A percentile compares a stretch with the other conserved stretches of the same genome.
phyloP scores from a whole-genome alignment of 768 basidiomycete genomes.

The Tylopilus sp. region DNA sequence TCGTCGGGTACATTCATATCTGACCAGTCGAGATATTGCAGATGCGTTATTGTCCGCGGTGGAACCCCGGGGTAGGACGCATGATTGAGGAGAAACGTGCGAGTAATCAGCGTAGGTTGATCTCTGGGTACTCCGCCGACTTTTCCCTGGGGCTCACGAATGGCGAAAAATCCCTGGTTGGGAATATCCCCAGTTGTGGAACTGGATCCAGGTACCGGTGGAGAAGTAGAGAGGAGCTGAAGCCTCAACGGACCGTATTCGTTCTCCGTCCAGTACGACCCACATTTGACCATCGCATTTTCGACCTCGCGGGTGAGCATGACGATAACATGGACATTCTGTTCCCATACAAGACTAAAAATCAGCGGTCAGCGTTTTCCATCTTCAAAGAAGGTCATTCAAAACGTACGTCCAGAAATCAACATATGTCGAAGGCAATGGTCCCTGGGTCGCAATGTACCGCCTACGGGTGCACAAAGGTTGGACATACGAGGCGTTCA shows the following conservation, averaged over 20 bases:
- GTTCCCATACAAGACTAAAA: slow-evolving; percentile 85
- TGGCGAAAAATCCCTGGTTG: slow-evolving; percentile 36
- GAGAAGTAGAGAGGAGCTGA: slow-evolving; percentile 45
- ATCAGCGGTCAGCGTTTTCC: slow-evolving; percentile 4
- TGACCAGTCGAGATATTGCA: slow-evolving; percentile 95
- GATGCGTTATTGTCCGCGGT: slow-evolving; percentile 70
- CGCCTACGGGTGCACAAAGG: slow-evolving; percentile 76
- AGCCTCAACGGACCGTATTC: slow-evolving; percentile 72
- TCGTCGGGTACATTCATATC: slow-evolving; percentile 94
- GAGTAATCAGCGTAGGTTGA: slow-evolving; percentile 41
- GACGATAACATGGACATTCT: slow-evolving; percentile 90
- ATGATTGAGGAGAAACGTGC: slow-evolving; percentile 69
- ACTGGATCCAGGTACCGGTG: slow-evolving; percentile 24
- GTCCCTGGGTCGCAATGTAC: slow-evolving; percentile 97
- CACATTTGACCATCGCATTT: slow-evolving; percentile 85
- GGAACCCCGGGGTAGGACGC: slow-evolving; percentile 53
- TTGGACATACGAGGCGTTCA: slow-evolving; percentile 93
- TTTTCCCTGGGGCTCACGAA: slow-evolving; percentile 21
- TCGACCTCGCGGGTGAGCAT: slow-evolving; percentile 96
- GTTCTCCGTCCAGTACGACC: slow-evolving; percentile 77
- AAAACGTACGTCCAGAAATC: slow-evolving; percentile 91
- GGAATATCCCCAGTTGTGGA: slow-evolving; percentile 33
- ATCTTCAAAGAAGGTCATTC: background rate
- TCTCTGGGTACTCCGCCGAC: slow-evolving; percentile 8
- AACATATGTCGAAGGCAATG: slow-evolving; percentile 79